Conservation (phyloP, 495 filamentous ascomycete species). For the Aspergillus homomorphus region DNA sequence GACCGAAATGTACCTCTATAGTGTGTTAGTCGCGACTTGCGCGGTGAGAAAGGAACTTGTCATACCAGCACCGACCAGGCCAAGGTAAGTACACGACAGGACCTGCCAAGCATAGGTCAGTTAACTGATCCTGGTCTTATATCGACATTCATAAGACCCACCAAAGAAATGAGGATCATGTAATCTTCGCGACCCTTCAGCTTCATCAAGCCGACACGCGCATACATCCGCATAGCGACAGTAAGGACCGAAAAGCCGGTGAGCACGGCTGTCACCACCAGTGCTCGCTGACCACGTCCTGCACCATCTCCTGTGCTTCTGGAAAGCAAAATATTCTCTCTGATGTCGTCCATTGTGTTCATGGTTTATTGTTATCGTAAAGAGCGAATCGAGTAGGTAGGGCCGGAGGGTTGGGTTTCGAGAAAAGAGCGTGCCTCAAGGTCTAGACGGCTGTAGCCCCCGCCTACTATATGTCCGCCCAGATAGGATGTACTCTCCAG, state of each 20-base stretch:
- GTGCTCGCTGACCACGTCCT: conserved; percentile 29
- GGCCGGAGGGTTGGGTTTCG: neutral
- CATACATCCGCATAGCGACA: conserved; percentile 35
- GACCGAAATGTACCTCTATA: conserved; percentile 32
- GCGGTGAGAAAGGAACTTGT: conserved; percentile 1
- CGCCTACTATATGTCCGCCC: neutral
- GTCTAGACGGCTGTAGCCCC: neutral
- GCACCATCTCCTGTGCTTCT: conserved; percentile 21
- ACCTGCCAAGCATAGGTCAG: conserved; percentile 5
- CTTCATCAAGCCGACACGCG: conserved; percentile 36
- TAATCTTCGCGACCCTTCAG: conserved; percentile 38
- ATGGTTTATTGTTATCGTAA: conserved; percentile 1
- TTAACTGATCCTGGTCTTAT: conserved; percentile 4
- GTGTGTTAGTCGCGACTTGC: neutral
- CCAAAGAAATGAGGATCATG: conserved; percentile 31
- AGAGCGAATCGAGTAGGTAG: conserved; percentile 10
- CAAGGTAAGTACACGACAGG: conserved; percentile 34
- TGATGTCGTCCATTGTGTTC: conserved; percentile 20
- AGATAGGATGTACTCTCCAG: neutral
- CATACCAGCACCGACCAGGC: conserved; percentile 34
- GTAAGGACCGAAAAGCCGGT: conserved; percentile 27
- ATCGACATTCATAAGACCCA: conserved; percentile 6
- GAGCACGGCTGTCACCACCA: conserved; percentile 38
- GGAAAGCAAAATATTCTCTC: conserved; percentile 18
- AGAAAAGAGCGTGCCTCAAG: conserved; percentile 6